Evolutionary conservation across 495 filamentous ascomycete genomes (phyloP), one percentile per base, ranked within the genome.

Genomic region (Podospora pseudocomata): DNA sequence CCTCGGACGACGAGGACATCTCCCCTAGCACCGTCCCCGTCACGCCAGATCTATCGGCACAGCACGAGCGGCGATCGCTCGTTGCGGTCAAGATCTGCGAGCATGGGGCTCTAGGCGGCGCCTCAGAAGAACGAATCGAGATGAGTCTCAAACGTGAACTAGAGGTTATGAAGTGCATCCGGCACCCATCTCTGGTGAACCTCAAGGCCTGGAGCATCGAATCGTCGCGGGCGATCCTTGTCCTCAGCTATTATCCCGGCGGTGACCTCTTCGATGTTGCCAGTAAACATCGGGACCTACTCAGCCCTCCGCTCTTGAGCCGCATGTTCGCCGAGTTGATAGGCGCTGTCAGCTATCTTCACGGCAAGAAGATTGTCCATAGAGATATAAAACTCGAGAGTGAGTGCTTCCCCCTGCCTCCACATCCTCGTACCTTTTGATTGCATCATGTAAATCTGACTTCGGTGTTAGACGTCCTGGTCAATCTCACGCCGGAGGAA

Each of bases 321-420:
- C 87, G 95, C 34, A 94, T 99, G 34, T 97, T 97, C 78, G 85
- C 93, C 15, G 95, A 99, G 76, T 76, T 97, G 68, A 89, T 97
- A 19, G 85, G 85, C 67, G 96, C 96, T 2, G 88, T 97, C 34
- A 85, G 84, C 27, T 96, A 97, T 83, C 82, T 99, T 34, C 95
- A 99, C 79, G 81, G 83, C 32, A 77, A 91, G 72, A 90, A 86
- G 72, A 97, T 99, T 70, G 94, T 97, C 56, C 95, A 99, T 75
- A 88, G 95, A 28, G 95, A 99, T 79, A 96, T 99, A 74, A 99
- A 99, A 79, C 87, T 99, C 61, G 95, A 99, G 81, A 99, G 94
- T 97, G 83, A 80, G 91, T 64, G 2, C 81, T 62, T 16, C 58
- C 39, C 61, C 61, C 3, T 6, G 23, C 3, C 55, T 58, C 23